phyloP scores from a whole-genome alignment of 1,284 basidiomycete genomes.

The Volvariella volvacea region DNA sequence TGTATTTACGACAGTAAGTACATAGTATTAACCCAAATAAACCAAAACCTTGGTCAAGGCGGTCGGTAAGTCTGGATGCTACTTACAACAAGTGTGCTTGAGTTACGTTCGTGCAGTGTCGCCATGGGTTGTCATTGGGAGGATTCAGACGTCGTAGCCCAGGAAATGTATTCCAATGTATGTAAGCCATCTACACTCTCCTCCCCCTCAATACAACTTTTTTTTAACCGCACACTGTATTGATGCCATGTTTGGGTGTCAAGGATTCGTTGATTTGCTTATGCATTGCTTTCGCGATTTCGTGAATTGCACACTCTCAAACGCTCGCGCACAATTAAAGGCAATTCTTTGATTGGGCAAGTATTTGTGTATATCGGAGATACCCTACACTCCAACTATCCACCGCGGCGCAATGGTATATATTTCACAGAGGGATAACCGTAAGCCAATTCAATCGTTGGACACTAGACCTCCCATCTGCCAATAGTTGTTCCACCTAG shows the following conservation, averaged over 20 bases:
- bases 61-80: conserved; percentile 49
- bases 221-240: no score
- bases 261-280: conserved; percentile 72
- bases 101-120: conserved; percentile 28
- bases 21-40: conserved; percentile 75
- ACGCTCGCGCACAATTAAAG: conserved; percentile 1
- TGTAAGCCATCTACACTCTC: conserved; percentile 18
- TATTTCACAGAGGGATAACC: no score
- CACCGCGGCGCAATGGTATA: conserved; percentile 3
- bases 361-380: conserved; percentile 4
- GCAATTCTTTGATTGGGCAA: background rate
- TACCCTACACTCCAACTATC: conserved; percentile 11
- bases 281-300: conserved; percentile 66
- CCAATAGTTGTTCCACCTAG: no score
- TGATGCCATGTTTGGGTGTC: no score
- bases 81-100: background rate
- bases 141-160: conserved; percentile 60
- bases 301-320: conserved; percentile 19
- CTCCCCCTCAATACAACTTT: conserved; percentile 7
- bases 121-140: conserved; percentile 74
- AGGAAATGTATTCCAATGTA: conserved; percentile 67
- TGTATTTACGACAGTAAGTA: conserved; percentile 53
- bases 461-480: no score
- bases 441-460: no score
- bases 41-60: conserved; percentile 75